These are phyloP conservation scores for Hordeum marinum DNA, from an alignment of 176 grass and related monocot genomes.

Conservation along the genomic window DNA sequence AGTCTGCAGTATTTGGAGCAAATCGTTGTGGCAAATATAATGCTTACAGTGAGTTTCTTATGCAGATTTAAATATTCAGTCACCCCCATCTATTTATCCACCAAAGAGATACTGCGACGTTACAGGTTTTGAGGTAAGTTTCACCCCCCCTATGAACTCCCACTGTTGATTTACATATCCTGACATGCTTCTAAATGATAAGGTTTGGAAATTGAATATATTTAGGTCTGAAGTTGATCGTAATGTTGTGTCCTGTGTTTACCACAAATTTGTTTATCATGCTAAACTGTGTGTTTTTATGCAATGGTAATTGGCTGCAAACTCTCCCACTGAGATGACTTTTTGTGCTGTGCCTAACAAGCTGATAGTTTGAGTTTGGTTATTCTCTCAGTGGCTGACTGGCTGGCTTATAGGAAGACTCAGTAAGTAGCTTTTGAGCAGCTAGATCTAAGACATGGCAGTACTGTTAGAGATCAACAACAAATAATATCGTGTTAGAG, in stretches of 20 bases:
- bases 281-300: background rate
- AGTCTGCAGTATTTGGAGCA: background rate
- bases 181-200: background rate
- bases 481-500: background rate
- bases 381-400: background rate
- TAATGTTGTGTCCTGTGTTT: background rate
- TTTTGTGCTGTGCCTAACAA: background rate
- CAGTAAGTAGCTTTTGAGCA: background rate
- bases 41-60: conserved; percentile 4
- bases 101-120: conserved; percentile 95
- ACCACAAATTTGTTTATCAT: background rate
- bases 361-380: background rate
- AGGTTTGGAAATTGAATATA: background rate
- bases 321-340: background rate
- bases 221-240: background rate
- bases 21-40: background rate
- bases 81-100: conserved; percentile 91
- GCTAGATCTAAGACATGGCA: background rate
- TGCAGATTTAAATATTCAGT: conserved; percentile 87
- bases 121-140: conserved; percentile 89
- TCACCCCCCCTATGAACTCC: conserved; percentile 10
- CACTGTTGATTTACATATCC: background rate
- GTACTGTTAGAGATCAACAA: background rate
- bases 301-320: background rate
- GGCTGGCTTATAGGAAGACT: background rate